phyloP scores from a whole-genome alignment of 441 rosid species.

The Viola pubescens region DNA sequence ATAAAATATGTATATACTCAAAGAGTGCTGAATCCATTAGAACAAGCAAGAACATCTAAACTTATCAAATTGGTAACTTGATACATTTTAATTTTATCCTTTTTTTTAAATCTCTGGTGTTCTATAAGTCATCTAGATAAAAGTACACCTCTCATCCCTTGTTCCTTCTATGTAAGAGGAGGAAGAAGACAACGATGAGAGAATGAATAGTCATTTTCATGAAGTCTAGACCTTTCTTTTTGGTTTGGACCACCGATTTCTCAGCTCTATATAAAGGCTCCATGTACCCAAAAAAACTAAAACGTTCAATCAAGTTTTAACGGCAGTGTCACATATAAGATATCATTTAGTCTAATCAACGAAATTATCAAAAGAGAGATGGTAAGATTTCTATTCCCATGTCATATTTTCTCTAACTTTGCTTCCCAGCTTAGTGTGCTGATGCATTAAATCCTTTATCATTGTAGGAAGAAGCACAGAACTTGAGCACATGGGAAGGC shows the following conservation, averaged over 20 bases:
- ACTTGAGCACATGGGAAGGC: conserved; percentile 40
- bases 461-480: conserved; percentile 41
- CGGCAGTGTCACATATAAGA: too few species aligned
- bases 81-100: too few species aligned
- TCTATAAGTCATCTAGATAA: background rate
- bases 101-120: too few species aligned
- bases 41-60: too few species aligned
- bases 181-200: conserved; percentile 15
- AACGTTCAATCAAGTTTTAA: too few species aligned
- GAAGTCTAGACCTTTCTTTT: conserved; percentile 38
- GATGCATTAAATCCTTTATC: background rate
- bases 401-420: background rate
- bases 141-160: background rate
- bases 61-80: too few species aligned
- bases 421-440: background rate
- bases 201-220: conserved; percentile 25
- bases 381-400: conserved; percentile 25
- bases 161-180: background rate
- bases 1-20: too few species aligned
- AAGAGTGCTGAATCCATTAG: too few species aligned
- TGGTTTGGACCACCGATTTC: conserved; percentile 35
- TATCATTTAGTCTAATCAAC: too few species aligned
- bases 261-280: conserved; percentile 21
- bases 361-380: conserved; percentile 12
- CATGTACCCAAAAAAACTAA: background rate